These are phyloP conservation scores for Diaporthe sp. DNA, from an alignment of 2,329 filamentous ascomycete species.

Conservation along the genomic window DNA sequence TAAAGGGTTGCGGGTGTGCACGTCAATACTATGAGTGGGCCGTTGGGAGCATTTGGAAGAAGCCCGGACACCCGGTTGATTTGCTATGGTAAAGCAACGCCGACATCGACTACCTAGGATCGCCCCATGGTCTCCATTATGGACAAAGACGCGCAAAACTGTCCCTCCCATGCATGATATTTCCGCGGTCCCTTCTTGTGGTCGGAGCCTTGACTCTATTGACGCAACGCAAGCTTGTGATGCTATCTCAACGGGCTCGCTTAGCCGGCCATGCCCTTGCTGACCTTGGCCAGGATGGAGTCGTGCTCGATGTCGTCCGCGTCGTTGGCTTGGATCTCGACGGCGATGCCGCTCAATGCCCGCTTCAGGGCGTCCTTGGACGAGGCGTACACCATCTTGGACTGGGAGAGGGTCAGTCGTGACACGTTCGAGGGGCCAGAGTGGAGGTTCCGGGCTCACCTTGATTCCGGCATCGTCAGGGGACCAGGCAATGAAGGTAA, in stretches of 20 bases:
- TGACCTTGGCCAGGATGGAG: slow-evolving; percentile 75
- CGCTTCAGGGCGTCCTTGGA: slow-evolving; percentile 91
- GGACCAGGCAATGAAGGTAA: slow-evolving; percentile 84
- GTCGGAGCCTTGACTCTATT: slow-evolving; percentile 33
- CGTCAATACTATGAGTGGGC: neutral
- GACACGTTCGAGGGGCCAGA: slow-evolving; percentile 41
- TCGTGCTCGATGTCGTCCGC: slow-evolving; percentile 85
- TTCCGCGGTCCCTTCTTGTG: neutral
- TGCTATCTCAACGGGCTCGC: slow-evolving; percentile 10
- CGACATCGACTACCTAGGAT: slow-evolving; percentile 36
- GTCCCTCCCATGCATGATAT: slow-evolving; percentile 33
- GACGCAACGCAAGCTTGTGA: slow-evolving; percentile 37
- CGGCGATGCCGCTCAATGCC: slow-evolving; percentile 79
- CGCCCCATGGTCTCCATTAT: slow-evolving; percentile 37
- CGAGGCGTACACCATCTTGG: slow-evolving; percentile 92
- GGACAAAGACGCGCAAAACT: slow-evolving; percentile 37
- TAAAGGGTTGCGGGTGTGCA: neutral
- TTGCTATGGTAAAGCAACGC: slow-evolving; percentile 39
- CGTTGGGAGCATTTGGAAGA: slow-evolving; percentile 5
- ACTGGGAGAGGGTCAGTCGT: slow-evolving; percentile 58
- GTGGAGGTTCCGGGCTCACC: slow-evolving; percentile 62
- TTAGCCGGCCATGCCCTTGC: slow-evolving; percentile 67
- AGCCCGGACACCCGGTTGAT: slow-evolving; percentile 37
- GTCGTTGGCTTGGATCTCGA: slow-evolving; percentile 88
- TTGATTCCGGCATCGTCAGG: slow-evolving; percentile 85